These are phyloP conservation scores for Cyclaneusma minus DNA, from an alignment of 2,329 filamentous ascomycete genomes.

Conservation along the genomic window DNA sequence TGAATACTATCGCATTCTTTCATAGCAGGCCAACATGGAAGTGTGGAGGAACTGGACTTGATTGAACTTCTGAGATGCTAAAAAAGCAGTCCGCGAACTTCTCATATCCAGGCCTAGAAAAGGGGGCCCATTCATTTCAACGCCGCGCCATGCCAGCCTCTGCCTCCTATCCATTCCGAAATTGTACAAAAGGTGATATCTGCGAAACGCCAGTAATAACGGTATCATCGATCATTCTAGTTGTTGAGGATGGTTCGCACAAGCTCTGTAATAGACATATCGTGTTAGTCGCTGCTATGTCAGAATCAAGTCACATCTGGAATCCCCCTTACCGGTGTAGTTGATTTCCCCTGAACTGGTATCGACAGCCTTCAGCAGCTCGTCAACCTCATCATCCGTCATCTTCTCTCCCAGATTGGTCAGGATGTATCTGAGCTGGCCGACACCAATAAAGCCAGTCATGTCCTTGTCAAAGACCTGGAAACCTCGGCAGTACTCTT, in stretches of 20 bases:
- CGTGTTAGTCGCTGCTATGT: conserved; percentile 2
- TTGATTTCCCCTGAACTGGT: conserved; percentile 94
- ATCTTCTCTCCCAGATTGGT: conserved; percentile 99
- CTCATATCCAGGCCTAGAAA: too few relatives aligned
- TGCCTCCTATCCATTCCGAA: conserved; percentile 10
- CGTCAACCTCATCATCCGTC: conserved; percentile 96
- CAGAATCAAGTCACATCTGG: neutral
- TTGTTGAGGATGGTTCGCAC: conserved; percentile 79
- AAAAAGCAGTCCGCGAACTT: too few relatives aligned
- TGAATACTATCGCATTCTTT: too few relatives aligned
- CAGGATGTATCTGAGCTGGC: conserved; percentile 93
- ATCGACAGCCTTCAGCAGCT: conserved; percentile 95
- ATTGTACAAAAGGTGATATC: conserved; percentile 5
- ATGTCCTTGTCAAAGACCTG: conserved; percentile 99
- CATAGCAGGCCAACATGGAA: too few relatives aligned
- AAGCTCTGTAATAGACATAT: conserved; percentile 38
- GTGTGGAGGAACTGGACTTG: conserved; percentile 4
- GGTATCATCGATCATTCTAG: conserved; percentile 26
- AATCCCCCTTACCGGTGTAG: conserved; percentile 60
- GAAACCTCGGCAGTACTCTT: conserved; percentile 97
- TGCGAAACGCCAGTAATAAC: neutral
- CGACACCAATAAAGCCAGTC: conserved; percentile 94
- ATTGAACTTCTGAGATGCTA: conserved; percentile 1
- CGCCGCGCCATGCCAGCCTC: too few relatives aligned
- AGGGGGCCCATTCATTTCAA: too few relatives aligned